phyloP scores from a whole-genome alignment of 73 alveolate genomes.

The Paramecium sonneborni region DNA sequence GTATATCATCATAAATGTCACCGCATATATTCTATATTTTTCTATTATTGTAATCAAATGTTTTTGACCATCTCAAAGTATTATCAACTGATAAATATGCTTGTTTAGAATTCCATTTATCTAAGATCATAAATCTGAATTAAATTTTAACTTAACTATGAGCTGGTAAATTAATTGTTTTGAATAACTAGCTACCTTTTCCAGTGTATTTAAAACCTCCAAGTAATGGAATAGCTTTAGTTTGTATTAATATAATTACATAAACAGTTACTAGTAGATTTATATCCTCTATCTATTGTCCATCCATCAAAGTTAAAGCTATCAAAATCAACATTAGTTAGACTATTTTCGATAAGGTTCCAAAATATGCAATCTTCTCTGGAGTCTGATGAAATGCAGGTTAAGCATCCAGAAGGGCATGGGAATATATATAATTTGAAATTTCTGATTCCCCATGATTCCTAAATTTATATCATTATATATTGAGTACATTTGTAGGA shows the following conservation, averaged over 20 bases:
- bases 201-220: not conserved
- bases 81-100: not conserved
- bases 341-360: not conserved
- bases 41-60: not conserved
- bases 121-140: not conserved
- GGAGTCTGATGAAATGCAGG: not conserved
- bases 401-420: not conserved
- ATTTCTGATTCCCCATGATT: constrained; percentile 41
- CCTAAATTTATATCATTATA: not conserved
- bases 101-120: constrained; percentile 15
- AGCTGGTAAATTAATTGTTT: not conserved
- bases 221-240: not conserved
- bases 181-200: not conserved
- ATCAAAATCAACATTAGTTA: not conserved
- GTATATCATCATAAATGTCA: not conserved
- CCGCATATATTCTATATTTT: not conserved
- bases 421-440: not conserved
- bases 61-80: not conserved
- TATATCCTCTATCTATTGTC: not conserved
- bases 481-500: not conserved
- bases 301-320: not conserved
- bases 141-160: not conserved
- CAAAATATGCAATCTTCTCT: not conserved
- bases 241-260: not conserved
- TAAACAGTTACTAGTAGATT: not conserved